These are phyloP conservation scores for Aspergillus uvarum DNA, from an alignment of 2,329 filamentous ascomycete species.

Conservation along the genomic window DNA sequence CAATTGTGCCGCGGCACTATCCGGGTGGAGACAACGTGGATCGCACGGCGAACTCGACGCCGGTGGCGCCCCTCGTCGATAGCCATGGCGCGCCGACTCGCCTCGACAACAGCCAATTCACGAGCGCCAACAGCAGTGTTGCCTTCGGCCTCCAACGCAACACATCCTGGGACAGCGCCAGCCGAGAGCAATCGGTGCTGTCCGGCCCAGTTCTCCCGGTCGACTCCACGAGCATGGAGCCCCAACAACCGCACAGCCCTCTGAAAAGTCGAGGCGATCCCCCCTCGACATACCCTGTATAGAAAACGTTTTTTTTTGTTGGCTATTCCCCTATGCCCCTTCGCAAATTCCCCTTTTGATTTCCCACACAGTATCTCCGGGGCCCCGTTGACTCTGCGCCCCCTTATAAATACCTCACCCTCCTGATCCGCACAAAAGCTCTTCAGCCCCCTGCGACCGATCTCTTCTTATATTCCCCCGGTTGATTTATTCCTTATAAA, in stretches of 20 bases:
- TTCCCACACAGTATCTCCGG: not conserved
- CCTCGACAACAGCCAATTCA: conserved; percentile 1
- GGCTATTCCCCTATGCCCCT: not conserved
- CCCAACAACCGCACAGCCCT: conserved; percentile 4
- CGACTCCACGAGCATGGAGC: conserved; percentile 6
- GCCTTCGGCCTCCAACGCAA: conserved; percentile 4
- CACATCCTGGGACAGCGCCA: not conserved
- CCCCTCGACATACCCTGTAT: conserved; percentile 5
- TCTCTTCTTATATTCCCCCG: not conserved
- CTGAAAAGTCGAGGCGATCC: conserved; percentile 1
- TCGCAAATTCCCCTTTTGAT: not conserved
- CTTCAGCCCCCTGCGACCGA: not conserved
- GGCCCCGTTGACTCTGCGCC: not conserved
- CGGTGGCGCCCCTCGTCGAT: conserved; percentile 2
- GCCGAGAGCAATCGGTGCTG: not conserved
- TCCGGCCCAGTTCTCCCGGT: not conserved
- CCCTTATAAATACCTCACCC: not conserved
- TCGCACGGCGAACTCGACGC: conserved; percentile 5
- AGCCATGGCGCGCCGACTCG: not conserved
- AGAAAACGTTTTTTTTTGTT: not conserved
- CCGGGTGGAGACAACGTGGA: not conserved
- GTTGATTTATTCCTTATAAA: not conserved
- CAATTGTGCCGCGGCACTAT: not conserved
- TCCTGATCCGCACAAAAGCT: conserved; percentile 5
- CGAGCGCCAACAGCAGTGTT: conserved; percentile 3